These are phyloP conservation scores for Aspergillus sp. DNA, from an alignment of 2,329 filamentous ascomycete species.

Conservation along the genomic window DNA sequence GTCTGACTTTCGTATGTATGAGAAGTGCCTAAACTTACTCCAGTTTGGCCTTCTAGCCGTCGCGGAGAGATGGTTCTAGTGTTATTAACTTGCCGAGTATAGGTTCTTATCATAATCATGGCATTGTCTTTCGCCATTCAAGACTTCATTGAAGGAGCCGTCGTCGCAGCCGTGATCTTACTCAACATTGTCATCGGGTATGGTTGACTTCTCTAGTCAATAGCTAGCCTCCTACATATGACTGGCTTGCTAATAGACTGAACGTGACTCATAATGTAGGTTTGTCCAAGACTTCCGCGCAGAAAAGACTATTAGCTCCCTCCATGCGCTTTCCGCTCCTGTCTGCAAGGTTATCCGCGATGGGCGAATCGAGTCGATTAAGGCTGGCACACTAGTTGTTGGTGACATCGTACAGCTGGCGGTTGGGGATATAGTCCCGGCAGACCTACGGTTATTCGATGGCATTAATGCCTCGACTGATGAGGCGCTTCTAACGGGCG, in stretches of 20 bases:
- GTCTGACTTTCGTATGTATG: conserved; percentile 54
- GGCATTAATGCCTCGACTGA: conserved; percentile 67
- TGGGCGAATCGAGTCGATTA: conserved; percentile 43
- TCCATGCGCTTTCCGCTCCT: conserved; percentile 48
- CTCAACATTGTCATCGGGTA: conserved; percentile 48
- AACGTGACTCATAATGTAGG: conserved; percentile 8
- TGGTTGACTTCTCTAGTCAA: background rate
- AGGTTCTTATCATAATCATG: conserved; percentile 70
- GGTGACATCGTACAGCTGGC: conserved; percentile 46
- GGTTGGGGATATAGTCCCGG: conserved; percentile 51
- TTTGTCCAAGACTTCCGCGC: conserved; percentile 53
- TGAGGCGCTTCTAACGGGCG: conserved; percentile 53
- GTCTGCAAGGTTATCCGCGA: conserved; percentile 49
- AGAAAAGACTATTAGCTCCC: conserved; percentile 51
- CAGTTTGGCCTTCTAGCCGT: too few species aligned
- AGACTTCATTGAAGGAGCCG: conserved; percentile 50
- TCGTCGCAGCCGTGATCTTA: conserved; percentile 50
- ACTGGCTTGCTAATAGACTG: too few species aligned
- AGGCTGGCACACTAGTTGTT: conserved; percentile 50
- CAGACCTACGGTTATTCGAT: conserved; percentile 47
- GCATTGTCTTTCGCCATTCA: conserved; percentile 48
- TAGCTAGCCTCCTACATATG: too few species aligned
- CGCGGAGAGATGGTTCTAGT: too few species aligned
- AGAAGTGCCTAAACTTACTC: background rate
- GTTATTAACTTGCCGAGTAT: conserved; percentile 5